Evolutionary conservation across 345 rosid genomes (phyloP).

Genomic region (Gossypium stocksii): DNA sequence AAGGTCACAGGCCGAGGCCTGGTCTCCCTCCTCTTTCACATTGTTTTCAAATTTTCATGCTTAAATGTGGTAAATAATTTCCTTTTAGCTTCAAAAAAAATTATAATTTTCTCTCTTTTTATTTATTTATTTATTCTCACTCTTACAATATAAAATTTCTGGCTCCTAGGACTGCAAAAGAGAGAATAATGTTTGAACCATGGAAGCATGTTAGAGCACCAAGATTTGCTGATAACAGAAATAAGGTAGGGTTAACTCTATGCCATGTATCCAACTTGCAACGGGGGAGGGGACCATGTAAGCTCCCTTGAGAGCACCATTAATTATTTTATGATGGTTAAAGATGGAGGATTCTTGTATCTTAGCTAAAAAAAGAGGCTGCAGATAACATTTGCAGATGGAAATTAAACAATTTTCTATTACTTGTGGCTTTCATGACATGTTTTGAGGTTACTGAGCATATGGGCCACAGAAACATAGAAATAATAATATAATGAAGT

Average conservation of each 20-base stretch:
- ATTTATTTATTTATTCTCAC: no score
- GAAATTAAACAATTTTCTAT: neutral
- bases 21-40: no score
- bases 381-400: neutral
- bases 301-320: neutral
- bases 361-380: neutral
- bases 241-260: neutral
- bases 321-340: neutral
- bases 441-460: neutral
- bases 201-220: no score
- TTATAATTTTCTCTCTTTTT: no score
- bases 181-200: no score
- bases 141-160: no score
- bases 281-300: neutral
- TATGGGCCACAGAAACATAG: neutral
- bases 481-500: neutral
- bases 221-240: neutral
- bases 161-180: no score
- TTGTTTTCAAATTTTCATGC: no score
- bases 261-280: neutral
- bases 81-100: no score
- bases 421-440: neutral
- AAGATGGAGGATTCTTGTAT: neutral
- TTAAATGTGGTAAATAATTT: no score
- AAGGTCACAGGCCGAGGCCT: no score